These are phyloP conservation scores for Cutaneotrichosporon spelunceum DNA, from an alignment of 1,284 basidiomycete species.

Conservation along the genomic window DNA sequence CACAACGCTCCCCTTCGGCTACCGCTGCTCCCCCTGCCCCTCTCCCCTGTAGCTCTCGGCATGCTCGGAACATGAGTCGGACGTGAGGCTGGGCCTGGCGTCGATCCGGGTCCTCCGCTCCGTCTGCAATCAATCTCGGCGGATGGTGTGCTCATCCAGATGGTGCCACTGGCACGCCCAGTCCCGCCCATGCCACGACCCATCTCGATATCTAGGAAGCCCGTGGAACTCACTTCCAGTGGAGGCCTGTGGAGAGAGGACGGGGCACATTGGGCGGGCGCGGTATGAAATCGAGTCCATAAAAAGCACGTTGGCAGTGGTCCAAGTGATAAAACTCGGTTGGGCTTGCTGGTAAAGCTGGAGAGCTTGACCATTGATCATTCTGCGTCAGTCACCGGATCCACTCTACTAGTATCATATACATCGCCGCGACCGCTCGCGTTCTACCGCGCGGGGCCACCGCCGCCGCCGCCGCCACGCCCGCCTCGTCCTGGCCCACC, in stretches of 20 bases:
- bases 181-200: not conserved
- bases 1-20: too few relatives aligned
- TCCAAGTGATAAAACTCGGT: not conserved
- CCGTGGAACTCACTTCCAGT: not conserved
- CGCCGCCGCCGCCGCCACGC: constrained; percentile 29
- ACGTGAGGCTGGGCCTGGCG: not conserved
- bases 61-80: not conserved
- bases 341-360: not conserved
- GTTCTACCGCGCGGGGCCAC: constrained; percentile 5
- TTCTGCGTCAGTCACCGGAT: not conserved
- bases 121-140: not conserved
- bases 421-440: not conserved
- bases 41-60: not conserved
- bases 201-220: not conserved
- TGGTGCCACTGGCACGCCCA: not conserved
- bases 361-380: not conserved
- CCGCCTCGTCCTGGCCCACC: constrained; percentile 30
- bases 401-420: not conserved
- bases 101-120: not conserved
- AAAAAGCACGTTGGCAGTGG: not conserved
- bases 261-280: not conserved
- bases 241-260: not conserved
- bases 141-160: not conserved
- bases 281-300: not conserved
- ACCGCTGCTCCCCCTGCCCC: not conserved